Conservation (phyloP, 805 yeast genomes). For the Cyberlindnera xylosilytica region DNA sequence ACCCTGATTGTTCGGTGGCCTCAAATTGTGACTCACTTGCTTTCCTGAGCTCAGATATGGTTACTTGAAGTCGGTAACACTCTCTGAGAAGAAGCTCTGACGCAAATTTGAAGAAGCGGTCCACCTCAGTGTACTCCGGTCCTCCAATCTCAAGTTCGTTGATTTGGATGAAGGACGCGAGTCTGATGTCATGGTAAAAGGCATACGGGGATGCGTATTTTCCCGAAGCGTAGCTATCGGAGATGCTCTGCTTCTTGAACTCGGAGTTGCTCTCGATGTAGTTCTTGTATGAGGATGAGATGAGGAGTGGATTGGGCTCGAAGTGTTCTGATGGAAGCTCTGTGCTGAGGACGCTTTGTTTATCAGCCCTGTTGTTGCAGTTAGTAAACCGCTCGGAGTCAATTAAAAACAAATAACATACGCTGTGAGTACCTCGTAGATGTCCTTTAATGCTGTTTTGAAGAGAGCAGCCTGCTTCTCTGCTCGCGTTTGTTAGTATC, state of each 20-base stretch:
- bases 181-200: conserved; percentile 64
- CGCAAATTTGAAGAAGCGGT: conserved; percentile 58
- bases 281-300: conserved; percentile 13
- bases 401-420: too few species aligned
- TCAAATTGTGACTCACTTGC: conserved; percentile 9
- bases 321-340: conserved; percentile 18
- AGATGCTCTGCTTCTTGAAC: conserved; percentile 37
- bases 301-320: conserved; percentile 19
- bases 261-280: conserved; percentile 6
- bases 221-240: conserved; percentile 35
- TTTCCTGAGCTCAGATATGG: conserved; percentile 8
- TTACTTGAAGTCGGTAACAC: conserved; percentile 38
- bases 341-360: conserved; percentile 14
- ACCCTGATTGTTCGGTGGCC: conserved; percentile 23
- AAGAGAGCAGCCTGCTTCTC: conserved; percentile 11
- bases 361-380: conserved; percentile 16
- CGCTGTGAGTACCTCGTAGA: conserved; percentile 4
- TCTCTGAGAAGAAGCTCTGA: conserved; percentile 66
- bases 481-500: conserved; percentile 11
- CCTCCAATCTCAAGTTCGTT: conserved; percentile 47
- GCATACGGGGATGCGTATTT: conserved; percentile 46
- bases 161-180: conserved; percentile 49
- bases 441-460: conserved; percentile 7
- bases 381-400: conserved; percentile 8
- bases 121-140: conserved; percentile 48